phyloP scores from a whole-genome alignment of 176 grass and related monocot species.

The Cenchrus americanus region DNA sequence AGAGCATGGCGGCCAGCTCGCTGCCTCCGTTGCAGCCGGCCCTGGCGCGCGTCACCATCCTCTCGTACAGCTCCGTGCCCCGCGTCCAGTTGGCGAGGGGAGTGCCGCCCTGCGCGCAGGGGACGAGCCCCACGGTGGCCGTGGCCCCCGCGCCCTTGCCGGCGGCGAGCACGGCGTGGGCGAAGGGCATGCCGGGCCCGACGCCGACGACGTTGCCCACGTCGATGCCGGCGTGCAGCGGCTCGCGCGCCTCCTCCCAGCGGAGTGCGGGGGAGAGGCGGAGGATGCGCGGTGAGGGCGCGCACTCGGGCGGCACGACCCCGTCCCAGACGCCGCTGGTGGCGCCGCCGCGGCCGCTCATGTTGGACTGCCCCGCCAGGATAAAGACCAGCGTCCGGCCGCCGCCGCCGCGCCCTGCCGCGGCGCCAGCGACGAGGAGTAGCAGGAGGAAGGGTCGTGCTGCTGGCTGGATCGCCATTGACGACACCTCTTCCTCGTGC shows the following conservation, averaged over 20 bases:
- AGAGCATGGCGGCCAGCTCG: conserved; percentile 47
- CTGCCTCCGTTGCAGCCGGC: not conserved
- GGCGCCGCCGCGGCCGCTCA: conserved; percentile 73
- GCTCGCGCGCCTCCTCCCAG: too few relatives aligned
- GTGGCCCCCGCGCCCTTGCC: not conserved
- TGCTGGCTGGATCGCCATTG: not conserved
- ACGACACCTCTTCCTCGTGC: too few relatives aligned
- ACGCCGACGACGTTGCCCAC: too few relatives aligned
- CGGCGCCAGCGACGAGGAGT: not conserved
- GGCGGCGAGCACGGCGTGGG: not conserved
- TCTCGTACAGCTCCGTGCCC: conserved; percentile 49
- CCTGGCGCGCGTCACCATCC: conserved; percentile 45
- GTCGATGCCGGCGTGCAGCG: too few relatives aligned
- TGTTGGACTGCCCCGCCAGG: conserved; percentile 79
- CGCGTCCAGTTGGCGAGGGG: conserved; percentile 58
- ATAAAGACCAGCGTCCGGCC: conserved; percentile 56
- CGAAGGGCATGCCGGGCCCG: too few relatives aligned
- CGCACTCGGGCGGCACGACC: too few relatives aligned
- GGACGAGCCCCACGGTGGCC: conserved; percentile 51
- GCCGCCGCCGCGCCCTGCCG: not conserved
- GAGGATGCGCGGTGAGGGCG: too few relatives aligned
- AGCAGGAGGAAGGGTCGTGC: not conserved
- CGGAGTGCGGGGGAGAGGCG: too few relatives aligned
- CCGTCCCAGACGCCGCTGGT: not conserved
- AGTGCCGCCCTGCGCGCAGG: conserved; percentile 69